Evolutionary conservation across 163 green algal genomes (phyloP).

Genomic region (Chlorella variabilis): DNA sequence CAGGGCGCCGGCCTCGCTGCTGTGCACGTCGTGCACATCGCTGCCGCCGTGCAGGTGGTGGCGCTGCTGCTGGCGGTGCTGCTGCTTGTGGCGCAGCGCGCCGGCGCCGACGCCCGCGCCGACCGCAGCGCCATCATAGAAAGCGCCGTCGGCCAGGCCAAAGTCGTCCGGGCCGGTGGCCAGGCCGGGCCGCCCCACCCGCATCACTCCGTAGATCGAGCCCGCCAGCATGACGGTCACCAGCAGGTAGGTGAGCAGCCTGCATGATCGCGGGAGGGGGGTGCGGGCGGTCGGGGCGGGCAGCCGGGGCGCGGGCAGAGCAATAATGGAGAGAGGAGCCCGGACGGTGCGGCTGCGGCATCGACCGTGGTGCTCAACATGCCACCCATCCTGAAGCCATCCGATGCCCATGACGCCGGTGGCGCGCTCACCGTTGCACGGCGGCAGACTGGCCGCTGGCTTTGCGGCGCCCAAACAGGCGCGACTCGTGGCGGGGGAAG

Average conservation of each 20-base stretch:
- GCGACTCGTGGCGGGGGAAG: neutral
- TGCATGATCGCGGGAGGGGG: neutral
- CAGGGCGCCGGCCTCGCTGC: neutral
- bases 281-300: neutral
- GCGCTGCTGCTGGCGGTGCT: neutral
- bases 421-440: conserved; percentile 12
- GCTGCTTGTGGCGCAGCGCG: neutral
- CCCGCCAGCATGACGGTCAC: neutral
- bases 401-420: too few relatives aligned
- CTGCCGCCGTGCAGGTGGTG: neutral
- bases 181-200: neutral
- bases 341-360: neutral
- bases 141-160: neutral
- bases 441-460: neutral
- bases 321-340: neutral
- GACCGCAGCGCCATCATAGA: neutral
- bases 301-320: neutral
- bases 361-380: too few relatives aligned
- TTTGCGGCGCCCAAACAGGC: neutral
- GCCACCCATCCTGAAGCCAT: too few relatives aligned
- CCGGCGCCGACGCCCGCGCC: neutral
- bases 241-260: neutral
- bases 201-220: neutral
- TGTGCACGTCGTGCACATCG: neutral
- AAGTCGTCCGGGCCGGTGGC: neutral